These are phyloP conservation scores for Crithidia sp. DNA, from an alignment of 208 protist species.

Conservation along the genomic window DNA sequence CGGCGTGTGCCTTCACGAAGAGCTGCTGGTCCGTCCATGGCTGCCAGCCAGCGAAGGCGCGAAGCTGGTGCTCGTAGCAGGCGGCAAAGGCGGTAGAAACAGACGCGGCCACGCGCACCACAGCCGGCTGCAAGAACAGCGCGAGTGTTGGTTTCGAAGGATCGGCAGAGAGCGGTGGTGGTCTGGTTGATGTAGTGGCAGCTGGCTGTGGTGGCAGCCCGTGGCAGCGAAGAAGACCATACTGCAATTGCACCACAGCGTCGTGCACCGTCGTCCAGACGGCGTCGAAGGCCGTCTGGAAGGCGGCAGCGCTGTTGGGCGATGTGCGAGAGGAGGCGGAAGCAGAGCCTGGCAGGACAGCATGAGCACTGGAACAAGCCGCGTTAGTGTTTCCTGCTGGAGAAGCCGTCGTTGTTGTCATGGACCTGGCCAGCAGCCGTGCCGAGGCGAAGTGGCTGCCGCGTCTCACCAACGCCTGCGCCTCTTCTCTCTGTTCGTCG, in stretches of 20 bases:
- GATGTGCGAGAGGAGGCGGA: background rate
- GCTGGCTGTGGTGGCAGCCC: background rate
- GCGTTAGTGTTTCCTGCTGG: no score
- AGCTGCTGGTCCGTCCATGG: conserved; percentile 59
- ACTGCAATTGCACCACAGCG: conserved; percentile 13
- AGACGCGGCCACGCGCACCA: conserved; percentile 38
- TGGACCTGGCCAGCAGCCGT: background rate
- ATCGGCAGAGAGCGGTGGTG: no score
- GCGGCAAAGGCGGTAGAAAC: conserved; percentile 28
- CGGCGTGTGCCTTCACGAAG: conserved; percentile 35
- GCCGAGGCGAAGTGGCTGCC: background rate
- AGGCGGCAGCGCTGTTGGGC: background rate
- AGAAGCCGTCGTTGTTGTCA: no score
- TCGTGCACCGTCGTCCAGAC: conserved; percentile 16
- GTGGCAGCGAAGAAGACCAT: conserved; percentile 5
- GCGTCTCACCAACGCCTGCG: background rate
- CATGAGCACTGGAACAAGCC: no score
- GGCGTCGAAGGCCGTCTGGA: background rate
- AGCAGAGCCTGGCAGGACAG: no score
- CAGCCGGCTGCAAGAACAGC: conserved; percentile 35
- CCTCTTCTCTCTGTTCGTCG: background rate
- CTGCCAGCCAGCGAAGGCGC: conserved; percentile 41
- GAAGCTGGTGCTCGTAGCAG: conserved; percentile 31
- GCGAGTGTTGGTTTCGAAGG: background rate
- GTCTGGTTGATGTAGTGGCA: no score